Conservation (phyloP, 2,329 filamentous ascomycete species). For the Fusarium tanahbumbuense region DNA sequence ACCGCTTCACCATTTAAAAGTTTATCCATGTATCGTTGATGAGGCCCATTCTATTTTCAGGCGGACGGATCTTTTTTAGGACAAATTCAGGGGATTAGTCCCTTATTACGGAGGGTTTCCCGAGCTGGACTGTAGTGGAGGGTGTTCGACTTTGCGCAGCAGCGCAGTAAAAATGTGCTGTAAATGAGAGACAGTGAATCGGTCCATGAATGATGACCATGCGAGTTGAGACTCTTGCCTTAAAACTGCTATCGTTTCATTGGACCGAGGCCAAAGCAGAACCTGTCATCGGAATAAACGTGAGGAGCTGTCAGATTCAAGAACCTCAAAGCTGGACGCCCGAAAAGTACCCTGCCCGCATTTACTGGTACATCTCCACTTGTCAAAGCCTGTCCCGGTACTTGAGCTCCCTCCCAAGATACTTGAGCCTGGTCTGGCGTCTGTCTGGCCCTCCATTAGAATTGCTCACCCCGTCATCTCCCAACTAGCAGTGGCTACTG, state of each 20-base stretch:
- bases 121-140: background rate
- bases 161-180: slow-evolving; percentile 15
- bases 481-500: slow-evolving; percentile 21
- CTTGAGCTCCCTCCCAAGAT: slow-evolving; percentile 30
- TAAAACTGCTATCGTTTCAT: slow-evolving; percentile 20
- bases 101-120: slow-evolving; percentile 8
- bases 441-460: slow-evolving; percentile 10
- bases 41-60: slow-evolving; percentile 14
- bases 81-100: slow-evolving; percentile 21
- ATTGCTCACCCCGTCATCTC: slow-evolving; percentile 34
- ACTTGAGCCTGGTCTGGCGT: slow-evolving; percentile 14
- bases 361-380: slow-evolving; percentile 22
- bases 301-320: slow-evolving; percentile 25
- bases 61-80: slow-evolving; percentile 5
- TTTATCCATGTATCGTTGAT: slow-evolving; percentile 13
- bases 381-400: slow-evolving; percentile 6
- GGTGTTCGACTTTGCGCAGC: slow-evolving; percentile 4
- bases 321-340: slow-evolving; percentile 6
- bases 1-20: slow-evolving; percentile 17
- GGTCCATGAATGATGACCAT: slow-evolving; percentile 24
- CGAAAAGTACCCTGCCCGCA: slow-evolving; percentile 24
- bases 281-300: slow-evolving; percentile 14
- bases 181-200: background rate
- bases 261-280: slow-evolving; percentile 17
- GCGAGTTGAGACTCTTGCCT: slow-evolving; percentile 18